phyloP scores from a whole-genome alignment of 495 filamentous ascomycete genomes.

The Chlorociboria aeruginascens region DNA sequence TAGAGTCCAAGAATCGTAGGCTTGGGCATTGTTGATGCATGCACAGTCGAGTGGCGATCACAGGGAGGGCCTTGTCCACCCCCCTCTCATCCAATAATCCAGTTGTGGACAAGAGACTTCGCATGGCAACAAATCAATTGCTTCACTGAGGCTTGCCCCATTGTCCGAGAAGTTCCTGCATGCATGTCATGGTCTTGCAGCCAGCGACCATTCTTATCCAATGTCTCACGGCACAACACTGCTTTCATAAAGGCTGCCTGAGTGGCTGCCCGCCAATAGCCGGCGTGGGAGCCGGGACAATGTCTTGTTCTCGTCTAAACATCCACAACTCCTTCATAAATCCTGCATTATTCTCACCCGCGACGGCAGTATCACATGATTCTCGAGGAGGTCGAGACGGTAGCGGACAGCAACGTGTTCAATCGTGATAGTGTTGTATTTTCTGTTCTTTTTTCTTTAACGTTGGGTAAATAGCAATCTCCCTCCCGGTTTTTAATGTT shows the following conservation, averaged over 20 bases:
- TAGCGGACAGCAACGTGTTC: too few relatives aligned
- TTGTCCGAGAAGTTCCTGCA: neutral
- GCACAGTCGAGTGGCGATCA: neutral
- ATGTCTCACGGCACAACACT: neutral
- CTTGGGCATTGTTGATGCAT: neutral
- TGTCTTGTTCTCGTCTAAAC: too few relatives aligned
- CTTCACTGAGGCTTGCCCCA: neutral
- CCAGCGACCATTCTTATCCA: neutral
- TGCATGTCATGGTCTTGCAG: neutral
- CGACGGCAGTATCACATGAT: neutral
- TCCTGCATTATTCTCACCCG: neutral
- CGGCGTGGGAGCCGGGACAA: too few relatives aligned
- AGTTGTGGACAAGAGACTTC: neutral
- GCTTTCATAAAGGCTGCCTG: neutral
- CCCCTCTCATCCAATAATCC: neutral
- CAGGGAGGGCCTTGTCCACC: neutral
- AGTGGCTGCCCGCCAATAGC: neutral
- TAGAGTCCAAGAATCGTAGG: neutral
- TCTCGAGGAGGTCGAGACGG: too few relatives aligned
- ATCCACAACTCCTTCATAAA: constrained; percentile 1
- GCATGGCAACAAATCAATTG: neutral
- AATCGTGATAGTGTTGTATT: too few relatives aligned
- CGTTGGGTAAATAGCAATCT: too few relatives aligned
- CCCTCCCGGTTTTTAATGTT: too few relatives aligned
- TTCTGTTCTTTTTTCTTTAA: too few relatives aligned